These are phyloP conservation scores for Zygosaccharomyces sapae DNA, from an alignment of 1,139 yeast species.

Conservation along the genomic window DNA sequence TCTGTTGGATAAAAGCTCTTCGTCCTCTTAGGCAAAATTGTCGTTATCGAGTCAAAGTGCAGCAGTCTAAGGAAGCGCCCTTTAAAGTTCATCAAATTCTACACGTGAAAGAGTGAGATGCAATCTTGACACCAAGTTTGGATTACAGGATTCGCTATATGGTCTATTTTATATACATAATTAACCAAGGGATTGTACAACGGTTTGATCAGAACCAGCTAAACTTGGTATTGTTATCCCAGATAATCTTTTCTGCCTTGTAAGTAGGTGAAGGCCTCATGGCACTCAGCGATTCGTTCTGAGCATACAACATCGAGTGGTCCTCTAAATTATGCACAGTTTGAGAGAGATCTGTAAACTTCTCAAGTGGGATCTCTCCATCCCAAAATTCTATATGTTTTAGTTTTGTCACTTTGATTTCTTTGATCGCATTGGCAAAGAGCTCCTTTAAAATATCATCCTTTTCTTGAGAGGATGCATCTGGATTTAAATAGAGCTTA, in stretches of 20 bases:
- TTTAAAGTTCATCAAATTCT: not conserved
- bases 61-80: not conserved
- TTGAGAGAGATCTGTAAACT: slow-evolving; percentile 22
- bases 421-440: slow-evolving; percentile 26
- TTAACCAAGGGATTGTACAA: not conserved
- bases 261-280: slow-evolving; percentile 30
- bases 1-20: too few species aligned
- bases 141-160: not conserved
- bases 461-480: slow-evolving; percentile 12
- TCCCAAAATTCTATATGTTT: slow-evolving; percentile 33
- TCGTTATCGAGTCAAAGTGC: not conserved
- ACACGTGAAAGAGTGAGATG: not conserved
- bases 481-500: slow-evolving; percentile 26
- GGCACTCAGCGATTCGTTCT: slow-evolving; percentile 35
- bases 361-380: slow-evolving; percentile 29
- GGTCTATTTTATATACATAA: too few species aligned
- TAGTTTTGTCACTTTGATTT: slow-evolving; percentile 20
- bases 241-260: slow-evolving; percentile 20
- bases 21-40: not conserved
- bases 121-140: not conserved
- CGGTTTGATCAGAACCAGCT: slow-evolving; percentile 31
- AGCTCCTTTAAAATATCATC: slow-evolving; percentile 21
- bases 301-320: slow-evolving; percentile 20
- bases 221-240: slow-evolving; percentile 36
- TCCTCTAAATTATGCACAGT: slow-evolving; percentile 21